Evolutionary conservation across 306 rosid genomes (phyloP).

Genomic region (Lathyrus tuberosus): DNA sequence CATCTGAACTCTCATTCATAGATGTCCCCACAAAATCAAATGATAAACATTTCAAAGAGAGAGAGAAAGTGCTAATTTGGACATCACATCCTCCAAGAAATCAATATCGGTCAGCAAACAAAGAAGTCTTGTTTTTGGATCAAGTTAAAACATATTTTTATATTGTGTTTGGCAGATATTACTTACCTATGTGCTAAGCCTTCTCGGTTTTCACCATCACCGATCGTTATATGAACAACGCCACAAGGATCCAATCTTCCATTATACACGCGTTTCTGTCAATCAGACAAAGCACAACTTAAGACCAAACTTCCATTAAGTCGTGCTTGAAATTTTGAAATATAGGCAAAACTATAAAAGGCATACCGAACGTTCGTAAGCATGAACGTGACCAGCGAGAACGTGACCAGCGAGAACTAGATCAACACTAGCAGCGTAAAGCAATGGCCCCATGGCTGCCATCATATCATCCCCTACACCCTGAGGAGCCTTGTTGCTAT

Average conservation of each 20-base stretch:
- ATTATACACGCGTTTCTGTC: slow-evolving; percentile 74
- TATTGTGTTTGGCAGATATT: slow-evolving; percentile 25
- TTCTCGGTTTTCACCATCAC: slow-evolving; percentile 97
- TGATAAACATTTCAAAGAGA: slow-evolving; percentile 88
- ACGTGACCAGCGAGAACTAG: slow-evolving; percentile 78
- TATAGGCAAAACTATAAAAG: not conserved
- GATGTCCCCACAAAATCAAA: slow-evolving; percentile 99
- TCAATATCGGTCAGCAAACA: too few species aligned
- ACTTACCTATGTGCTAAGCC: slow-evolving; percentile 82
- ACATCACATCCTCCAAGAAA: too few species aligned
- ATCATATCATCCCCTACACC: slow-evolving; percentile 84
- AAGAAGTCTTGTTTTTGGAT: too few species aligned
- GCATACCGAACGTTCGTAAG: slow-evolving; percentile 90
- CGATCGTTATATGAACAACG: slow-evolving; percentile 89
- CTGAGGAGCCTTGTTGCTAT: slow-evolving; percentile 89
- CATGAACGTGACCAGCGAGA: too few species aligned
- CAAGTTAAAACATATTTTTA: slow-evolving; percentile 28
- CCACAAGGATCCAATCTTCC: slow-evolving; percentile 80
- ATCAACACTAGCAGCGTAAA: slow-evolving; percentile 80
- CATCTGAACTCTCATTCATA: slow-evolving; percentile 97
- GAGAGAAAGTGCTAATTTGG: slow-evolving; percentile 94
- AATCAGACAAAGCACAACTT: slow-evolving; percentile 17
- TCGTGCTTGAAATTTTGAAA: slow-evolving; percentile 3
- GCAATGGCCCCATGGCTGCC: slow-evolving; percentile 80
- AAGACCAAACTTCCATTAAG: slow-evolving; percentile 7